phyloP scores from a whole-genome alignment of 495 filamentous ascomycete genomes.

The Apodospora peruviana region DNA sequence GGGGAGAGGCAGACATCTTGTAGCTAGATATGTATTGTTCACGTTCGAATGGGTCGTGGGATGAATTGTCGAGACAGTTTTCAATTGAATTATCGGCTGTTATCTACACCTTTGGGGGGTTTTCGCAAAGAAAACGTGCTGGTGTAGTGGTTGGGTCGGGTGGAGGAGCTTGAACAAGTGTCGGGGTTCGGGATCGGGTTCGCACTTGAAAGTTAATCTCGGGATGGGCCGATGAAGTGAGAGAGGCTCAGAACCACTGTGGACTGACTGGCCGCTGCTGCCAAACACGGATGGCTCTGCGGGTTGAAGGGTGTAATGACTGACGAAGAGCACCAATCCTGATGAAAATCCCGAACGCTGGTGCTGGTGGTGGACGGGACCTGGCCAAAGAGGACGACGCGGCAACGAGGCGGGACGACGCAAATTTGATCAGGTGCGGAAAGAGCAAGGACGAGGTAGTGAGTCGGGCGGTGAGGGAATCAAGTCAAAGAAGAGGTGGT shows the following conservation, averaged over 20 bases:
- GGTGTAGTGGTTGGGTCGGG: constrained; percentile 54
- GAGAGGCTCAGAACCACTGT: constrained; percentile 8
- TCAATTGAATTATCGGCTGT: constrained; percentile 41
- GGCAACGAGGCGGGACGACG: background rate
- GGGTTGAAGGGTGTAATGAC: constrained; percentile 12
- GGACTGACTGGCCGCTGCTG: constrained; percentile 6
- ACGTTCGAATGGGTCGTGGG: constrained; percentile 19
- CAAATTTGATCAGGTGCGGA: constrained; percentile 3
- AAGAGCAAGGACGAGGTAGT: constrained; percentile 7
- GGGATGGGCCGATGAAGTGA: constrained; percentile 21
- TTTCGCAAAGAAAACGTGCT: constrained; percentile 86
- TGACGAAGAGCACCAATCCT: constrained; percentile 16
- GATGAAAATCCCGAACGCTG: constrained; percentile 9
- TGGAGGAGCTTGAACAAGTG: constrained; percentile 7
- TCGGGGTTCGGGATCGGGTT: constrained; percentile 14
- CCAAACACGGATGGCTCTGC: constrained; percentile 14
- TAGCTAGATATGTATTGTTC: constrained; percentile 26
- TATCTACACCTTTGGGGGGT: constrained; percentile 77
- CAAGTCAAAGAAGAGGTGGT: constrained; percentile 9
- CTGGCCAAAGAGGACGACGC: constrained; percentile 8
- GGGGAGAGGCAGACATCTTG: constrained; percentile 52
- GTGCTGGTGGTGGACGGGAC: constrained; percentile 9
- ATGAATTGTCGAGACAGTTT: constrained; percentile 38
- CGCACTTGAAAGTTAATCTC: constrained; percentile 18
- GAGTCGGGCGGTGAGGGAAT: constrained; percentile 8